Conservation (phyloP, 345 rosid genomes). For the Melaleuca quinquenervia region DNA sequence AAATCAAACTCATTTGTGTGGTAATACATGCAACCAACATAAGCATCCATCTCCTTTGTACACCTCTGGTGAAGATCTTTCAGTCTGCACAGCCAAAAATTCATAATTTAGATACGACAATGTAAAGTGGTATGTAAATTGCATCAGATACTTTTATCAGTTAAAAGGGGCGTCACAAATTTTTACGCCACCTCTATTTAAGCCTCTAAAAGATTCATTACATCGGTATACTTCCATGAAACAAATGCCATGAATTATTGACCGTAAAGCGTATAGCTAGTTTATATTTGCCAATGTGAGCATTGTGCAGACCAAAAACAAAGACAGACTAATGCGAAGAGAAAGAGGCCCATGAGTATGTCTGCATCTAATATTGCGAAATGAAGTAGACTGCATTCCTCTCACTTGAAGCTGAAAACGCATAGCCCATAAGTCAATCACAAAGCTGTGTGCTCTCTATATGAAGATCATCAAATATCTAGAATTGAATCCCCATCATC, state of each 20-base stretch:
- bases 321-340: neutral
- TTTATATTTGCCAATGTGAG: neutral
- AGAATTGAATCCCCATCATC: neutral
- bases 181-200: neutral
- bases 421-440: neutral
- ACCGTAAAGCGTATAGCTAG: neutral
- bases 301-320: neutral
- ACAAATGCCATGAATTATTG: neutral
- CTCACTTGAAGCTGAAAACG: neutral
- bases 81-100: conserved; percentile 30
- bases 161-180: neutral
- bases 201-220: neutral
- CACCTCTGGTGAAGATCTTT: conserved; percentile 91
- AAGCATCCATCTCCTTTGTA: conserved; percentile 84
- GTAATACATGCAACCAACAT: conserved; percentile 97
- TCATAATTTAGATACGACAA: neutral
- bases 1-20: conserved; percentile 87
- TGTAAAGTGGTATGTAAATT: neutral
- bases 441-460: neutral
- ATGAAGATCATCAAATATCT: neutral
- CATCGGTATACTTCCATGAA: neutral
- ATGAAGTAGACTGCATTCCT: neutral
- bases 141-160: neutral
- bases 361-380: neutral
- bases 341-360: neutral